phyloP scores from a whole-genome alignment of 148 eudicot species.

The Arctostaphylos glauca region DNA sequence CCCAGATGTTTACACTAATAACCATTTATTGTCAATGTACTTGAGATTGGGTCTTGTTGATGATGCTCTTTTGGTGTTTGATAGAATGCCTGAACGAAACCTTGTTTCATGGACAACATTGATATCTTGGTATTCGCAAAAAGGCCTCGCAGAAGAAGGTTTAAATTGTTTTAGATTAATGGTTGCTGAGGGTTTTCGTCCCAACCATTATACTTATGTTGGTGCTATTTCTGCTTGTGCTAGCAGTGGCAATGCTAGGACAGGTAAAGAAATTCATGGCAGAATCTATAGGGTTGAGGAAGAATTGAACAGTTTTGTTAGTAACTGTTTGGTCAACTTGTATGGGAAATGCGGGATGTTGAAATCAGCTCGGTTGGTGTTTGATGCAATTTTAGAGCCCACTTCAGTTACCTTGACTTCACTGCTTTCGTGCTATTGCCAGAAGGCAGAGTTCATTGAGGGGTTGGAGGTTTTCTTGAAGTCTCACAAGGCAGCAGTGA shows the following conservation, averaged over 20 bases:
- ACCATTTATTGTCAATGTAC: constrained; percentile 37
- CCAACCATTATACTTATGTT: constrained; percentile 33
- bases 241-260: constrained; percentile 20
- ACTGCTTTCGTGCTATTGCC: constrained; percentile 28
- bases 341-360: constrained; percentile 44
- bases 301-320: constrained; percentile 27
- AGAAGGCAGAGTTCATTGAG: constrained; percentile 34
- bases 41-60: constrained; percentile 16
- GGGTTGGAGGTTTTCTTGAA: constrained; percentile 31
- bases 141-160: constrained; percentile 27
- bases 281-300: constrained; percentile 29
- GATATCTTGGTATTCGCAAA: constrained; percentile 35
- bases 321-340: constrained; percentile 38
- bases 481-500: constrained; percentile 29
- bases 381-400: constrained; percentile 30
- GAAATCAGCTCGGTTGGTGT: constrained; percentile 30
- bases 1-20: constrained; percentile 31
- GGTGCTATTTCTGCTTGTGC: constrained; percentile 38
- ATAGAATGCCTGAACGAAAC: constrained; percentile 33
- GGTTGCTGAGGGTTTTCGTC: constrained; percentile 32
- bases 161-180: constrained; percentile 29
- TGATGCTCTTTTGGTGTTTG: constrained; percentile 41
- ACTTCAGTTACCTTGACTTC: constrained; percentile 36
- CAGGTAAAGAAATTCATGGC: constrained; percentile 39
- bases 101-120: constrained; percentile 37